phyloP scores from a whole-genome alignment of 2,329 filamentous ascomycete genomes.

The Aspergillus sp. region DNA sequence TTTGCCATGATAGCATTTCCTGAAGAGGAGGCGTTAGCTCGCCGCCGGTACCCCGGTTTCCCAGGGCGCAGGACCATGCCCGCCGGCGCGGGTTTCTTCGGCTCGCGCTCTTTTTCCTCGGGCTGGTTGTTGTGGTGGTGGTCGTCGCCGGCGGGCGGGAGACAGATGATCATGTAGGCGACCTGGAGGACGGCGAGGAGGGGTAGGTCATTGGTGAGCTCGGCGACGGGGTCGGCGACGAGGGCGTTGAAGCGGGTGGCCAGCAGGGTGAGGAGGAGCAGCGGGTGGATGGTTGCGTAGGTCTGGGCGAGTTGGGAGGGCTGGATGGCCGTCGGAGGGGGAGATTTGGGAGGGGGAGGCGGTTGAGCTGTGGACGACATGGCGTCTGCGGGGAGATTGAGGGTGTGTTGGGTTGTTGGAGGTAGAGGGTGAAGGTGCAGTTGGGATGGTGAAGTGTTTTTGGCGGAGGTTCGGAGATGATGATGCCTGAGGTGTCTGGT shows the following conservation, averaged over 20 bases:
- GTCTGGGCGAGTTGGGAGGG: conserved; percentile 48
- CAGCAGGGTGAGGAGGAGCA: conserved; percentile 64
- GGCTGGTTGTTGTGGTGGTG: not conserved
- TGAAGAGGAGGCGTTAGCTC: conserved; percentile 2
- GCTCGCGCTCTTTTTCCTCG: conserved; percentile 4
- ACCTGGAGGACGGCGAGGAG: conserved; percentile 64
- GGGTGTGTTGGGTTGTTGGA: not conserved
- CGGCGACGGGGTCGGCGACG: conserved; percentile 66
- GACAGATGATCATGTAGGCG: conserved; percentile 56
- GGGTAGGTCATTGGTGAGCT: conserved; percentile 61
- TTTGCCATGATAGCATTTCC: conserved; percentile 12
- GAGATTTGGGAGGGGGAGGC: conserved; percentile 20
- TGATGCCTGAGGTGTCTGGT: conserved; percentile 4
- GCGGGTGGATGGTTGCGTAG: conserved; percentile 66
- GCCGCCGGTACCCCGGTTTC: conserved; percentile 21
- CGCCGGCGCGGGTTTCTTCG: conserved; percentile 3
- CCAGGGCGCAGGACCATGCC: conserved; percentile 6
- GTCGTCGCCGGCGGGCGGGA: conserved; percentile 51
- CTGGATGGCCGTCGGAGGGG: conserved; percentile 47
- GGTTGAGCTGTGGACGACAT: conserved; percentile 8
- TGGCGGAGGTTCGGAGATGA: not conserved
- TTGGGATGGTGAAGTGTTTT: not conserved
- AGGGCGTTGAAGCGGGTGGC: conserved; percentile 63
- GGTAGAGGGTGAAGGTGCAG: not conserved
- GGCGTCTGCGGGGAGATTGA: not conserved